Base-by-base conservation (phyloP, 2,329 filamentous ascomycete species). In the Kalmusia sp. region DNA sequence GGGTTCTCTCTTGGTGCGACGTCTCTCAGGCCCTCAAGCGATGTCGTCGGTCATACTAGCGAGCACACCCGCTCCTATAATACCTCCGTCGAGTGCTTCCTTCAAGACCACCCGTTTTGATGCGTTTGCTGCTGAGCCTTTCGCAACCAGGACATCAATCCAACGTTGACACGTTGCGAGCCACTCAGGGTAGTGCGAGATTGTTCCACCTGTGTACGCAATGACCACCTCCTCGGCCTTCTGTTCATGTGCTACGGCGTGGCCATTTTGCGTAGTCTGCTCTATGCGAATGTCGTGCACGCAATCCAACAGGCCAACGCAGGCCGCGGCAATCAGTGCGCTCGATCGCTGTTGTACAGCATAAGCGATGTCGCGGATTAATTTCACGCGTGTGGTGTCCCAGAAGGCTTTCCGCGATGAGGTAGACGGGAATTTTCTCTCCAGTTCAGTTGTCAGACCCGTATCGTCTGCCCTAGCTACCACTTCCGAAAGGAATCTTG, bases 161-260 rank as follows among this genome's bases (percentile, higher is more conserved):
- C 89, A 89, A 12, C 75, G 65, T 70, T 92, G 89, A 59, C 88
- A 91, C 63, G 89, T 87, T 38, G 78, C 75, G 35, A 90, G 78
- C 72, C 91, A 92, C 62, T 89, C 83, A 41, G 90, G 89, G 64
- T 92, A 92, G 64, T 90, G 86, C n/a, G 87, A 84, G 54, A 93
- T 93, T 65, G 90, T 92, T 6, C 89, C 88, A 27, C 90, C 90
- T 0, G 90, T 92, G 68, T 91, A 93, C 1, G 90, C 90, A 19
- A 93, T 88, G 1, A 91, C 86, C 25, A 93, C 72, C 62, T 91
- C 87, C 55, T 85, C 81, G 1, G 76, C 72, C 6, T 75, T 51
- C 19, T 30, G n/a, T 52, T 51, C 4, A 58, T 34, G 52, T 62
- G 40, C n/a, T 50, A 55, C 9, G 49, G 44, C 22, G 17, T 59